Evolutionary conservation across 148 eudicot species (phyloP).

Genomic region (Linanthus parryae): DNA sequence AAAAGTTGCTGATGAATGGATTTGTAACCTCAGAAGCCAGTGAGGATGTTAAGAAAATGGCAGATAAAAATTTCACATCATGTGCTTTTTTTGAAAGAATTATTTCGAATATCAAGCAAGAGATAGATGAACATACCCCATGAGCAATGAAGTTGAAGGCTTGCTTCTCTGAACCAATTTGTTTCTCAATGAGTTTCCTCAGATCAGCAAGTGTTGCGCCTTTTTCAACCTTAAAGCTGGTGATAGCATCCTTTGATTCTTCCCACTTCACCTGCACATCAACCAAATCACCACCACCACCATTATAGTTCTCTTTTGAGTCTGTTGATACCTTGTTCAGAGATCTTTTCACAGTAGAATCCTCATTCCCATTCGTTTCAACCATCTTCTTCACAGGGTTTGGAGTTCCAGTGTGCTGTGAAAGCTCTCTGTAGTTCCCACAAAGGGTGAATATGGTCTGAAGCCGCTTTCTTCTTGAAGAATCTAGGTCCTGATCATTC

Average conservation of each 20-base stretch:
- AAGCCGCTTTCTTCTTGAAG: slow-evolving; percentile 49
- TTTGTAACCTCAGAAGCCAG: neutral
- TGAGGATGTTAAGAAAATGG: neutral
- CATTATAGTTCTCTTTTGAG: slow-evolving; percentile 53
- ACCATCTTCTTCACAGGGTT: slow-evolving; percentile 17
- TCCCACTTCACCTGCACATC: slow-evolving; percentile 90
- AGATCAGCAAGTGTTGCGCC: slow-evolving; percentile 80
- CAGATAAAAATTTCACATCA: neutral
- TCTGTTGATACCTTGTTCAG: neutral
- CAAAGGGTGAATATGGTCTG: slow-evolving; percentile 84
- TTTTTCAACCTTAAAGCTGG: slow-evolving; percentile 53
- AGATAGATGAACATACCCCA: slow-evolving; percentile 38
- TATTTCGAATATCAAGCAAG: neutral
- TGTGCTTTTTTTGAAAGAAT: too few species aligned
- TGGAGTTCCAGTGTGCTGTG: slow-evolving; percentile 33
- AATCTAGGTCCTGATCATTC: slow-evolving; percentile 10
- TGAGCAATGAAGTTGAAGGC: slow-evolving; percentile 65
- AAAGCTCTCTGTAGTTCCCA: slow-evolving; percentile 78
- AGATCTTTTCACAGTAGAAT: slow-evolving; percentile 3
- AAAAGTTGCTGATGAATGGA: neutral
- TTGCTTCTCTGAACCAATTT: slow-evolving; percentile 67
- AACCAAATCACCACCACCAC: slow-evolving; percentile 27
- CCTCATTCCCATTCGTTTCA: slow-evolving; percentile 10
- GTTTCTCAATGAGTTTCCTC: slow-evolving; percentile 69
- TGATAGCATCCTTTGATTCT: slow-evolving; percentile 62